These are phyloP conservation scores for Globisporangium takayamanum DNA, from an alignment of 352 stramenopile species.

Conservation along the genomic window DNA sequence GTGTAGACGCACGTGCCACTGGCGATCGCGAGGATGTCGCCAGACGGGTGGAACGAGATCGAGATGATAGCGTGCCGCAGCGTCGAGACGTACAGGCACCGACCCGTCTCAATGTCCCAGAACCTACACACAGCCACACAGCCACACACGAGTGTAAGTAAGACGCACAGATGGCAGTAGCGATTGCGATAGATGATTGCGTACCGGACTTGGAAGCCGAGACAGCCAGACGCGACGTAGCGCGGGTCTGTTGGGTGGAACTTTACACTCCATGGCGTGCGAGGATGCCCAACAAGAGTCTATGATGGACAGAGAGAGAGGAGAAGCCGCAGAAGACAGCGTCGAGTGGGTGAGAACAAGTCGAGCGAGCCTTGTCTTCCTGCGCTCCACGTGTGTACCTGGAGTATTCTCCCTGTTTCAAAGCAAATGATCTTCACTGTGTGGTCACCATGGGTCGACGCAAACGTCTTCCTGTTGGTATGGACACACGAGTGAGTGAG, in stretches of 20 bases:
- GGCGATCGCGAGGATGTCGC: constrained; percentile 92
- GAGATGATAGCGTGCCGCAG: constrained; percentile 95
- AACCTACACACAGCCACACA: constrained; percentile 32
- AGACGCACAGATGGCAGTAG: not conserved
- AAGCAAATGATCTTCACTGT: constrained; percentile 98
- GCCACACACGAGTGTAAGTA: not conserved
- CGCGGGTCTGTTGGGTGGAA: constrained; percentile 93
- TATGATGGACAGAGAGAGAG: constrained; percentile 16
- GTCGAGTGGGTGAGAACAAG: not conserved
- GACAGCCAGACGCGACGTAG: constrained; percentile 95
- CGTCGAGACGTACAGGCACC: constrained; percentile 92
- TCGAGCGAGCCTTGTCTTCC: not conserved
- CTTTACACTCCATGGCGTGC: constrained; percentile 97
- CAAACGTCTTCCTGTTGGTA: constrained; percentile 84
- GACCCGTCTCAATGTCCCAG: constrained; percentile 84
- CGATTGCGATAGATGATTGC: not conserved
- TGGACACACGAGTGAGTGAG: not conserved
- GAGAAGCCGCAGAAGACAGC: not conserved
- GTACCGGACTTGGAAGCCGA: constrained; percentile 93
- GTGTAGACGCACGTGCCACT: constrained; percentile 93
- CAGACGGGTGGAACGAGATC: constrained; percentile 94
- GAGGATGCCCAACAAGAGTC: constrained; percentile 79
- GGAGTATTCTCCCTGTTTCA: constrained; percentile 74
- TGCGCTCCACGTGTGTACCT: constrained; percentile 30
- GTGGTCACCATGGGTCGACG: constrained; percentile 97